Conservation (phyloP, 129 eudicot genomes). For the Chrysanthemum makinoi region DNA sequence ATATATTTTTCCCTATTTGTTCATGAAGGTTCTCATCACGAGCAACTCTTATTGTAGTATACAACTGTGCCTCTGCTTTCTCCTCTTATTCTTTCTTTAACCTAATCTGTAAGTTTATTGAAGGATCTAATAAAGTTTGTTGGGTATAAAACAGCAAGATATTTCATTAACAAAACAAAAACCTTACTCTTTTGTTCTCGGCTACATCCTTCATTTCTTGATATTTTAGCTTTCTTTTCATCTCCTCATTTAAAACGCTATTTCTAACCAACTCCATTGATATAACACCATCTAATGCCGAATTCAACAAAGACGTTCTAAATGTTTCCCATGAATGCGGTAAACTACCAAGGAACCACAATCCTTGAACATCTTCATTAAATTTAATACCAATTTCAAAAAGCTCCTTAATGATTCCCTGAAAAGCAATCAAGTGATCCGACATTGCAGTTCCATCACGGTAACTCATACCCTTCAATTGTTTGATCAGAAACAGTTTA, state of each 20-base stretch:
- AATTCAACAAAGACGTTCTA: not conserved
- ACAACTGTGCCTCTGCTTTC: not conserved
- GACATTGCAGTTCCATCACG: not conserved
- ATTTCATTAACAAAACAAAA: too few relatives aligned
- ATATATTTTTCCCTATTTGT: too few relatives aligned
- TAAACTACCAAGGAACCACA: not conserved
- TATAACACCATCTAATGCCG: not conserved
- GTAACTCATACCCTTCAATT: not conserved
- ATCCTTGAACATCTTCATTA: constrained; percentile 1
- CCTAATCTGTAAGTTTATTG: not conserved
- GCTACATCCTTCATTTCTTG: not conserved
- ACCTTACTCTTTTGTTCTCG: too few relatives aligned
- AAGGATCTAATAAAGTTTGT: not conserved
- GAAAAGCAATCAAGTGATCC: not conserved
- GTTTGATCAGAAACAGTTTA: constrained; percentile 1
- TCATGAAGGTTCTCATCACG: not conserved
- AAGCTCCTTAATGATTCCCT: not conserved
- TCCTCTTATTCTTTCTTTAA: not conserved
- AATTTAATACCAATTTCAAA: not conserved
- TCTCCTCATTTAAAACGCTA: not conserved
- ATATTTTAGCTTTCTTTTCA: not conserved
- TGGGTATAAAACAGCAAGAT: too few relatives aligned
- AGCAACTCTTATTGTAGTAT: not conserved
- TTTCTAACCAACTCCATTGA: not conserved
- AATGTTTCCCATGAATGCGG: not conserved